Evolutionary conservation across 2,329 filamentous ascomycete species (phyloP).

Genomic region (Aspergillus novofumigatus): DNA sequence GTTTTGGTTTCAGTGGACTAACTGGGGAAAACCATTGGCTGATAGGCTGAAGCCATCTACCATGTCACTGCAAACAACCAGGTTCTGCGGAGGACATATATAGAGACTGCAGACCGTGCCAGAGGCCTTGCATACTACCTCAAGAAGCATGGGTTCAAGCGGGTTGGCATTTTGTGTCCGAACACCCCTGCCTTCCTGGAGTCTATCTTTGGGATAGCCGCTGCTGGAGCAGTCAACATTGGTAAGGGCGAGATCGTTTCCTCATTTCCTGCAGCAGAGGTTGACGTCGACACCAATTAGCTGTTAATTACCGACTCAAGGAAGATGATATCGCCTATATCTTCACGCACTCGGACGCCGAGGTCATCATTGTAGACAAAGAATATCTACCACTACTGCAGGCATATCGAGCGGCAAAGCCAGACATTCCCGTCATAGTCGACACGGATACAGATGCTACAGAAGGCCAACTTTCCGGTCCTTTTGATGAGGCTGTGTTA

Average conservation of each 20-base stretch:
- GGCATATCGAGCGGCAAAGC: constrained; percentile 58
- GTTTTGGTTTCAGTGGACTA: neutral
- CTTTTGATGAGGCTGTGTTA: constrained; percentile 76
- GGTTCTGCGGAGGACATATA: constrained; percentile 71
- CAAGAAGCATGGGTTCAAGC: constrained; percentile 65
- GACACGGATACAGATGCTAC: constrained; percentile 80
- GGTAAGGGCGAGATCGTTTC: constrained; percentile 32
- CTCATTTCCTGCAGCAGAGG: neutral
- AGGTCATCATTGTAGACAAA: constrained; percentile 78
- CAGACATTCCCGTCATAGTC: constrained; percentile 66
- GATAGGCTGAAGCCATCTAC: constrained; percentile 70
- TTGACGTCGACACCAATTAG: constrained; percentile 23
- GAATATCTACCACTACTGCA: constrained; percentile 73
- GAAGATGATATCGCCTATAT: constrained; percentile 86
- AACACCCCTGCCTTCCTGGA: constrained; percentile 96
- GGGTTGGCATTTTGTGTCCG: constrained; percentile 80
- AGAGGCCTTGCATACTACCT: constrained; percentile 85
- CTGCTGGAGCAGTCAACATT: constrained; percentile 74
- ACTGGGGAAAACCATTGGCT: neutral
- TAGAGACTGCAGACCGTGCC: constrained; percentile 78
- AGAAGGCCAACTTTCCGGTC: constrained; percentile 68
- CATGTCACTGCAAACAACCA: constrained; percentile 77
- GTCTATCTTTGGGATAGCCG: constrained; percentile 79
- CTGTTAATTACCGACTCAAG: constrained; percentile 71
- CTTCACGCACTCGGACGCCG: constrained; percentile 79